Percentiles rank a stretch among this genome's conserved stretches.
These are phyloP conservation scores for Quillaja saponaria DNA, from an alignment of 306 rosid genomes.

Conservation along the genomic window DNA sequence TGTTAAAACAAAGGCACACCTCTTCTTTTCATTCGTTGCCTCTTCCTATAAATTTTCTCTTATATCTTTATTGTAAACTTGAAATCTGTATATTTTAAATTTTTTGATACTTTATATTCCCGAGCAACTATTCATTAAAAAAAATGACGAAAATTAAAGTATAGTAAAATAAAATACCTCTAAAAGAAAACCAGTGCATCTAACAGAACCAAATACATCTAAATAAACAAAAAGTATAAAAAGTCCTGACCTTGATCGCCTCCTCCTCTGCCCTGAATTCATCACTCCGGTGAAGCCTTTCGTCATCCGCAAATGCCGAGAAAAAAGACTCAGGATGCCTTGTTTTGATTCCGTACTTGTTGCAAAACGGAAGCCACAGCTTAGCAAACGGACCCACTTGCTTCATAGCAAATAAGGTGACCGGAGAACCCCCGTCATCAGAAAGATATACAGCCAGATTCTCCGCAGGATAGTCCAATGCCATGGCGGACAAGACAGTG, in stretches of 20 bases:
- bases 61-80: too few species aligned
- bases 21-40: too few species aligned
- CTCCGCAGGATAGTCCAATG: conserved; percentile 42
- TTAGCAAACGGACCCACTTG: conserved; percentile 44
- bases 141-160: too few species aligned
- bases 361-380: conserved; percentile 49
- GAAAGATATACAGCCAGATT: conserved; percentile 51
- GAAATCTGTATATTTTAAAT: too few species aligned
- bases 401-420: conserved; percentile 26
- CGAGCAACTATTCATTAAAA: too few species aligned
- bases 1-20: too few species aligned
- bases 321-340: conserved; percentile 46
- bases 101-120: too few species aligned
- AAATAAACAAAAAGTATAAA: too few species aligned
- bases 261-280: conserved; percentile 21
- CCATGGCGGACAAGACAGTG: conserved; percentile 39
- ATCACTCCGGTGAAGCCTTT: conserved; percentile 6
- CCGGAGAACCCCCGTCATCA: conserved; percentile 38
- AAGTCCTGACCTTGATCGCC: conserved; percentile 37
- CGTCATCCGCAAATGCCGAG: conserved; percentile 19
- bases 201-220: too few species aligned
- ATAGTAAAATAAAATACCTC: too few species aligned
- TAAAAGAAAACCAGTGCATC: too few species aligned
- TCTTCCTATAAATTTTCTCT: too few species aligned
- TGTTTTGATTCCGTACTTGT: conserved; percentile 32